Base-by-base conservation (phyloP, 306 rosid genomes). In the Dryas alaskensis region DNA sequence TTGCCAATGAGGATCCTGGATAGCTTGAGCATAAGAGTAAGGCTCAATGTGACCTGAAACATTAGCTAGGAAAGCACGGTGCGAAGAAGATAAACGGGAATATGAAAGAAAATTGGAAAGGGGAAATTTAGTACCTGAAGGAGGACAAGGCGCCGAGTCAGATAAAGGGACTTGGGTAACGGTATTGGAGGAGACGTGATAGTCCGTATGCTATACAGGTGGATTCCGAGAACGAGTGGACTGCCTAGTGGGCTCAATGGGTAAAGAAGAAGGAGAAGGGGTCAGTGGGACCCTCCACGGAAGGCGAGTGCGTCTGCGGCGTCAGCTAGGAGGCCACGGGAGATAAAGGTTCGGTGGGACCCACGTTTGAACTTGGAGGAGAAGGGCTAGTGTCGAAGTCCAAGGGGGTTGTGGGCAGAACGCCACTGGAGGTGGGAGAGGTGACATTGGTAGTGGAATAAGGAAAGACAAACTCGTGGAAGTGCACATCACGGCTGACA, bases 31-130 rank as follows among this genome's bases (percentile, higher is more conserved):
- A 57, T 57, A 57, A 0, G 25, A 10, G 31, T 10, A 0, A 0
- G 62, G 37, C n/a, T 57, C 62, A 57, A 57, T 3, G 62, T 57
- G 62, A 57, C n/a, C 53, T 49, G 37, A 57, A 25, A 57, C n/a
- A 16, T 57, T 14, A 25, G 25, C 11, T 57, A 57, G 7, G n/a
- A 57, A 57, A 6, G 62, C 7, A n/a, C 25, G 62, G n/a, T n/a
- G 62, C 10, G 62, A n/a, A 10, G 12, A 10, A 6, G 12, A 57
- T 14, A 57, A 25, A 17, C 5, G 0, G 5, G 37, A 57, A 25
- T 57, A 57, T 14, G 62, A 57, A n/a, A 57, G 10, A 57, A n/a
- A 57, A 10, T 57, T 6, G 5, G 25, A 25, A 57, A 57, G 37
- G 6, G 62, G 62, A 57, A 14, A 6, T 57, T 25, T 57, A 0